Base-by-base conservation (phyloP, 768 basidiomycete genomes). In the Sistotremastrum suecicum region DNA sequence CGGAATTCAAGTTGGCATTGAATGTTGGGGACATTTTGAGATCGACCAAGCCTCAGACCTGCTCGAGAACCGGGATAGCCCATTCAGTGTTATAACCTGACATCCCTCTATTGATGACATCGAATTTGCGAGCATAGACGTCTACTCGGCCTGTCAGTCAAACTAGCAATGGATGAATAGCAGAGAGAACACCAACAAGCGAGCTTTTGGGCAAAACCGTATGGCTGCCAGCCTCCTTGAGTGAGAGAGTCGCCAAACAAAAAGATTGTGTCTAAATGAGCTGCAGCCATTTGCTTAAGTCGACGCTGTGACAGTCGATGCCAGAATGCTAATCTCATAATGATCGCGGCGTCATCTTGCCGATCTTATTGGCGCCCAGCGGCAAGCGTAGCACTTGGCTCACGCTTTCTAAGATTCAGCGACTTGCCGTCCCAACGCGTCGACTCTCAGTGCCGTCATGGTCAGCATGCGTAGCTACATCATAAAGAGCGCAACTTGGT, bases 51-150 rank as follows among this genome's bases (percentile, higher is more conserved):
- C 28, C n/a, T 52, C 67, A 36, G 41, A 80, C 85, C 70, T 82
- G 78, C 54, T 84, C 72, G 47, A 92, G 74, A 31, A 88, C 71
- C 3, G 85, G 83, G 35, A 90, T 63, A 5, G 70, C 80, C 90
- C 89, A 92, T 34, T 81, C 77, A 1, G 87, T 82, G 56, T 85
- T 91, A 62, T 92, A 95, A 3, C 89, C 89, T 32, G 75, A 70
- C 31, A 80, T 67, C 1, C 91, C 91, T 41, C 90, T 77, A 57
- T 94, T 94, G 50, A 94, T 51, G 12, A 95, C 77, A 56, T 95
- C 91, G 33, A 90, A 61, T 60, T 79, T 86, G 50, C 91, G 69
- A 38, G 72, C 72, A 60, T 94, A 94, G 1, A 68, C 70, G 58
- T 82, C 87, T 89, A 50, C 37, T 47, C 7, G 32, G n/a, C 31